phyloP scores from a whole-genome alignment of 805 yeast species.

The Hanseniaspora valbyensis region DNA sequence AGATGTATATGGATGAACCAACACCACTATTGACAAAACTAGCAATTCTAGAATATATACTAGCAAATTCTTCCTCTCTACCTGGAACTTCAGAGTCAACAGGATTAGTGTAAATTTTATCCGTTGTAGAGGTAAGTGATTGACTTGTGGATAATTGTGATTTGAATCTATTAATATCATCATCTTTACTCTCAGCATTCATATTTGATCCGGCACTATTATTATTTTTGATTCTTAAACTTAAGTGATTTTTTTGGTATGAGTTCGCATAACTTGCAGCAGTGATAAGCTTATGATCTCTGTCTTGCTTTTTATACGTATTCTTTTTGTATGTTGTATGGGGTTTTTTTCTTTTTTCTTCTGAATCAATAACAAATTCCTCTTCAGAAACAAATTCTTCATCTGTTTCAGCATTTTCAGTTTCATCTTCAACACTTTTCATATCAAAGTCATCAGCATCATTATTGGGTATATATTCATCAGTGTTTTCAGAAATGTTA shows the following conservation, averaged over 20 bases:
- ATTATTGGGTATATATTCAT: background rate
- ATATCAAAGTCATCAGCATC: background rate
- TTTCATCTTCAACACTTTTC: background rate
- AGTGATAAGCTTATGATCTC: background rate
- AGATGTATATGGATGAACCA: constrained; percentile 78
- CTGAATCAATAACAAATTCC: background rate
- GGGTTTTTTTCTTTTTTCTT: background rate
- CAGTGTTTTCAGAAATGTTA: background rate
- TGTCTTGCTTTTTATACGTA: background rate
- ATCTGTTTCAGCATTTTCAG: background rate
- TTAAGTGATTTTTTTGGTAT: constrained; percentile 10
- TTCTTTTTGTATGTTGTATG: background rate
- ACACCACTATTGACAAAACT: constrained; percentile 56
- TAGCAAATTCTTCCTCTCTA: constrained; percentile 70
- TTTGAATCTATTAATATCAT: constrained; percentile 14
- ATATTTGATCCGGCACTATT: constrained; percentile 20
- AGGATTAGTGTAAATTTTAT: constrained; percentile 17
- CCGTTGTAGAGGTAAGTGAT: constrained; percentile 3
- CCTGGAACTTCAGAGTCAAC: constrained; percentile 46
- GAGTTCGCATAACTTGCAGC: constrained; percentile 11
- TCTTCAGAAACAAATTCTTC: background rate
- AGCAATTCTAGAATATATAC: constrained; percentile 57
- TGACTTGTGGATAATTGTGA: background rate
- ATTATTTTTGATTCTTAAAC: background rate
- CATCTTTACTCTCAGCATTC: constrained; percentile 16